Evolutionary conservation across 2,329 filamentous ascomycete species (phyloP).

Genomic region (Eutypella sp.): DNA sequence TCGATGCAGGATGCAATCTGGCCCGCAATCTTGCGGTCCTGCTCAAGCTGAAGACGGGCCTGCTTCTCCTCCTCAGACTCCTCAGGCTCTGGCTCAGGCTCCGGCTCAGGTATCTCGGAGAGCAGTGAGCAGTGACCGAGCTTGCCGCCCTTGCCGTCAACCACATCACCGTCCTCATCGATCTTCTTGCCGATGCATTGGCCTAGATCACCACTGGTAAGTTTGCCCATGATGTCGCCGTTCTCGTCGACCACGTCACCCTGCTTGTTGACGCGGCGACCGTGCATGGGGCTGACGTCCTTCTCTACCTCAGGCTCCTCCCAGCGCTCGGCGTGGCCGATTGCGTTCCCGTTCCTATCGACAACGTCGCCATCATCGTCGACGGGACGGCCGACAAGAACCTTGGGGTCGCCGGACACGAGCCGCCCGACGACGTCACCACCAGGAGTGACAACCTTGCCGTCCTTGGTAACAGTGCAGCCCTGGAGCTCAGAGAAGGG

Average conservation of each 20-base stretch:
- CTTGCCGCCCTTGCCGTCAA: slow-evolving; percentile 62
- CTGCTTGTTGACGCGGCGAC: slow-evolving; percentile 52
- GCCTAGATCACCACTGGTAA: slow-evolving; percentile 62
- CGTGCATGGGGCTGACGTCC: slow-evolving; percentile 47
- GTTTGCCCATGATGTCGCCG: slow-evolving; percentile 59
- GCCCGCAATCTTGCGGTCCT: slow-evolving; percentile 71
- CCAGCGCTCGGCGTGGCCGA: slow-evolving; percentile 57
- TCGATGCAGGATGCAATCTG: slow-evolving; percentile 70
- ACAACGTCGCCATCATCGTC: slow-evolving; percentile 80
- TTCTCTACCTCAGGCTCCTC: slow-evolving; percentile 50
- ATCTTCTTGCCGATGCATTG: slow-evolving; percentile 64
- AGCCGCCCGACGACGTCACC: slow-evolving; percentile 71
- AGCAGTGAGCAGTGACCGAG: slow-evolving; percentile 66
- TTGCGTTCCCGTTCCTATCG: slow-evolving; percentile 64
- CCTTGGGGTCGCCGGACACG: slow-evolving; percentile 65
- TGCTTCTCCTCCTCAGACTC: slow-evolving; percentile 57
- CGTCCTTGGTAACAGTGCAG: slow-evolving; percentile 63
- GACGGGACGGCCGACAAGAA: slow-evolving; percentile 66
- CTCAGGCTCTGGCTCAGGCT: slow-evolving; percentile 35
- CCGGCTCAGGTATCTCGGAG: slow-evolving; percentile 45
- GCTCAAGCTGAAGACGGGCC: slow-evolving; percentile 50
- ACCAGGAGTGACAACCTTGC: slow-evolving; percentile 59
- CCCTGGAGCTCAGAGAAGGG: slow-evolving; percentile 64
- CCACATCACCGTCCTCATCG: slow-evolving; percentile 66
- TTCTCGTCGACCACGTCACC: slow-evolving; percentile 55